A percentile compares a stretch with the other conserved stretches of the same genome.
Conservation (phyloP, 306 rosid genomes). For the Canavalia gladiata region DNA sequence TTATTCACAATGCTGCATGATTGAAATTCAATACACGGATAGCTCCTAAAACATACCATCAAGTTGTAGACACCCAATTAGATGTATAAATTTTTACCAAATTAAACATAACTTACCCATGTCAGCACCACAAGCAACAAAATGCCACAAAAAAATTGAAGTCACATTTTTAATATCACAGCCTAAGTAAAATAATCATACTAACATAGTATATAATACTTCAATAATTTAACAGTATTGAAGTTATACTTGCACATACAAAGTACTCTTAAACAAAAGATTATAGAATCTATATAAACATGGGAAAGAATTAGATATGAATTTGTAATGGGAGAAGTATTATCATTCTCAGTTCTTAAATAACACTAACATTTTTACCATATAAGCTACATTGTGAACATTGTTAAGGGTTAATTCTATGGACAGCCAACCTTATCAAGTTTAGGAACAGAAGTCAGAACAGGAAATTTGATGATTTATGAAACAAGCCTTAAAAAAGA, state of each 20-base stretch:
- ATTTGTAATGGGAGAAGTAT: constrained; percentile 10
- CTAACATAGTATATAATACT: constrained; percentile 32
- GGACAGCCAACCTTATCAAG: constrained; percentile 27
- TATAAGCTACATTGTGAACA: neutral
- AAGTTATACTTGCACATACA: constrained; percentile 24
- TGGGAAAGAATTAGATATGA: neutral
- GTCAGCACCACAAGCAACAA: constrained; percentile 43
- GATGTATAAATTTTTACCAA: constrained; percentile 34
- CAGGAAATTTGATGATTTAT: constrained; percentile 30
- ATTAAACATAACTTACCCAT: constrained; percentile 37
- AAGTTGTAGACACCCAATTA: constrained; percentile 21
- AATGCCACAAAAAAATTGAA: constrained; percentile 27
- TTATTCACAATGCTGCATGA: constrained; percentile 30
- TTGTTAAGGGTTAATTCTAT: neutral
- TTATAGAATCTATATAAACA: neutral
- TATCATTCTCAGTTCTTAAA: constrained; percentile 22
- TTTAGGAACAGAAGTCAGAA: constrained; percentile 34
- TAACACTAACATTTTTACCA: constrained; percentile 21
- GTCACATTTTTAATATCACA: constrained; percentile 4
- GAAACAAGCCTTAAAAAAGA: constrained; percentile 33
- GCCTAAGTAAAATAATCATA: constrained; percentile 16
- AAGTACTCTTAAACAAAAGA: constrained; percentile 14
- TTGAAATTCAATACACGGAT: constrained; percentile 21
- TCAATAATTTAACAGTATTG: neutral
- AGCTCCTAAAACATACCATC: constrained; percentile 34